Conservation (phyloP, 768 basidiomycete species). For the Ramaria sp. region DNA sequence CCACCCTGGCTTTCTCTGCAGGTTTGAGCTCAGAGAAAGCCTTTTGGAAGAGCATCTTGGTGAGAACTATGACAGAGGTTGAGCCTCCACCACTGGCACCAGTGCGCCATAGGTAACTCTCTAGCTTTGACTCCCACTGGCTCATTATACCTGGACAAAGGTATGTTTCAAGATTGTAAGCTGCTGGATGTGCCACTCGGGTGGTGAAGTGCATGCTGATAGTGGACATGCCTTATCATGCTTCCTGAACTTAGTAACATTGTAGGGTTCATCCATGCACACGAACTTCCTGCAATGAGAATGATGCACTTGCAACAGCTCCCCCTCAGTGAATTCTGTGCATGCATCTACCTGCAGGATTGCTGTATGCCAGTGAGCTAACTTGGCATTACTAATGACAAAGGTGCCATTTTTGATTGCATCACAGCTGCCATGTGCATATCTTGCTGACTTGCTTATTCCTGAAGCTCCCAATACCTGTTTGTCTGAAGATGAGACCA, state of each 20-base stretch:
- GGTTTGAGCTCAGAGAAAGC: conserved; percentile 11
- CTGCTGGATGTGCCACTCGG: too few relatives aligned
- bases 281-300: conserved; percentile 10
- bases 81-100: conserved; percentile 13
- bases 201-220: too few relatives aligned
- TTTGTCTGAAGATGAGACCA: not conserved
- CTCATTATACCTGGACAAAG: conserved; percentile 12
- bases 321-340: not conserved
- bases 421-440: not conserved
- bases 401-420: not conserved
- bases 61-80: conserved; percentile 9
- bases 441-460: not conserved
- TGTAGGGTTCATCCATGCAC: conserved; percentile 12
- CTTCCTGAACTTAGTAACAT: conserved; percentile 8
- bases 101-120: conserved; percentile 11
- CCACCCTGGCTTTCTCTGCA: not conserved
- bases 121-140: conserved; percentile 1
- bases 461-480: not conserved
- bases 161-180: not conserved
- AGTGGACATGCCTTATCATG: too few relatives aligned
- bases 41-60: conserved; percentile 8
- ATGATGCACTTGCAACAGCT: conserved; percentile 7
- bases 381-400: not conserved
- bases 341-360: not conserved
- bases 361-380: not conserved